Evolutionary conservation across 345 rosid genomes (phyloP).

Genomic region (Arabis alpina): DNA sequence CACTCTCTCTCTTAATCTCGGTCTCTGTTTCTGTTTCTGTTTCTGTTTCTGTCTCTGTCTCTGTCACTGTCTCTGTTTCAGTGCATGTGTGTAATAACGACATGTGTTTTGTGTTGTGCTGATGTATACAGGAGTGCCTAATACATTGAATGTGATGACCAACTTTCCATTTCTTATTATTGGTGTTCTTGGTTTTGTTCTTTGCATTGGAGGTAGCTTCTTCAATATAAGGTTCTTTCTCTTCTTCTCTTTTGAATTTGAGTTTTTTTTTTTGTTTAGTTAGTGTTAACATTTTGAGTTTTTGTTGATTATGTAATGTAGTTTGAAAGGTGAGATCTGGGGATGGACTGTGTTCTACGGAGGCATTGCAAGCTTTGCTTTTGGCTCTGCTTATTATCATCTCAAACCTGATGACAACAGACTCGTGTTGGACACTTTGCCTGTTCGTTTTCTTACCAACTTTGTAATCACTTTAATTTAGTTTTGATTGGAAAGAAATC

Average conservation of each 20-base stretch:
- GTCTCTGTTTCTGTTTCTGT: too few relatives aligned
- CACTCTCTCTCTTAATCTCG: too few relatives aligned
- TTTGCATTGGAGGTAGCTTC: slow-evolving; percentile 66
- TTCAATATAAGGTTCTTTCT: slow-evolving; percentile 63
- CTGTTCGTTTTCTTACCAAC: slow-evolving; percentile 56
- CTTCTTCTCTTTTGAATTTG: not conserved
- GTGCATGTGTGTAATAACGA: slow-evolving; percentile 33
- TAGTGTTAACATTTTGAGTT: slow-evolving; percentile 1
- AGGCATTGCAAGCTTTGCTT: slow-evolving; percentile 67
- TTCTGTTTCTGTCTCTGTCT: not conserved
- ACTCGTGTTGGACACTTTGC: slow-evolving; percentile 75
- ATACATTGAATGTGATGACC: slow-evolving; percentile 82
- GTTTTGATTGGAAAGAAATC: not conserved
- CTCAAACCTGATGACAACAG: slow-evolving; percentile 78
- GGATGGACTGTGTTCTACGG: slow-evolving; percentile 83
- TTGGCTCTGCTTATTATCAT: slow-evolving; percentile 90
- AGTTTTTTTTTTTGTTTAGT: not conserved
- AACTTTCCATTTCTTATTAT: slow-evolving; percentile 83
- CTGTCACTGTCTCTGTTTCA: not conserved
- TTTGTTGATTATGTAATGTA: slow-evolving; percentile 39
- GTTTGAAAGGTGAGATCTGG: slow-evolving; percentile 76
- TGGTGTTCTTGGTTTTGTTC: slow-evolving; percentile 79
- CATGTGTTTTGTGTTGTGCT: slow-evolving; percentile 31
- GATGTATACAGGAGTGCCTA: slow-evolving; percentile 70
- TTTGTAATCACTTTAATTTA: slow-evolving; percentile 9